Conservation (phyloP, 2,329 filamentous ascomycete genomes). For the Fusarium duplospermum region DNA sequence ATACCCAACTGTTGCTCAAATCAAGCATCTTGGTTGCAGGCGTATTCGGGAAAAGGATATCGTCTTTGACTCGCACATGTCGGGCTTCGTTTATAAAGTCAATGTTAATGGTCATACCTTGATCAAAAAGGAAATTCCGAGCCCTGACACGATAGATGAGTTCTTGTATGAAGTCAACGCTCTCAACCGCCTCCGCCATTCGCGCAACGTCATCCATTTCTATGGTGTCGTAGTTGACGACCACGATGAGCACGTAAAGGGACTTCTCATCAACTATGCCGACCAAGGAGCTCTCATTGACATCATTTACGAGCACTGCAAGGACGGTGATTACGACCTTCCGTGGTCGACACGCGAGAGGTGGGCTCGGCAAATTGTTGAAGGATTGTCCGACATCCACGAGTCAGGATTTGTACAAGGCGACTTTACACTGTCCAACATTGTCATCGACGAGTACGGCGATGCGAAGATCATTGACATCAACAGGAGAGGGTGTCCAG, state of each 20-base stretch:
- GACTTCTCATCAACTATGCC: slow-evolving; percentile 88
- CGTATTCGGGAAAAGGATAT: slow-evolving; percentile 79
- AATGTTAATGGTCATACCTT: slow-evolving; percentile 73
- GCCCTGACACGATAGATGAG: slow-evolving; percentile 93
- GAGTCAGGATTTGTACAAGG: slow-evolving; percentile 97
- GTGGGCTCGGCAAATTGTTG: slow-evolving; percentile 93
- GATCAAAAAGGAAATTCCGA: slow-evolving; percentile 98
- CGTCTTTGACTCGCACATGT: slow-evolving; percentile 90
- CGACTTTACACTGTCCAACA: slow-evolving; percentile 97
- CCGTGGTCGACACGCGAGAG: slow-evolving; percentile 80
- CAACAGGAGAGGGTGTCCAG: slow-evolving; percentile 94
- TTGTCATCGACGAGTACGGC: slow-evolving; percentile 86
- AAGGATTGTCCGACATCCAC: slow-evolving; percentile 91
- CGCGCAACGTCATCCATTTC: slow-evolving; percentile 84
- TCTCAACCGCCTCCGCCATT: slow-evolving; percentile 79
- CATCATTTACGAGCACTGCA: slow-evolving; percentile 82
- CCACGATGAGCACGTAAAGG: slow-evolving; percentile 84
- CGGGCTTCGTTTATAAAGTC: slow-evolving; percentile 97
- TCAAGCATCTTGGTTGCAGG: slow-evolving; percentile 77
- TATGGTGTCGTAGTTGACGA: slow-evolving; percentile 92
- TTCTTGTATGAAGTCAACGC: slow-evolving; percentile 98
- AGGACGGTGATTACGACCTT: slow-evolving; percentile 65
- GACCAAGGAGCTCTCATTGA: slow-evolving; percentile 90
- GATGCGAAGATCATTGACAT: slow-evolving; percentile 98
- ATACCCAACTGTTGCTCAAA: slow-evolving; percentile 79